Evolutionary conservation across 345 rosid genomes (phyloP).

Genomic region (Anacardium occidentale): DNA sequence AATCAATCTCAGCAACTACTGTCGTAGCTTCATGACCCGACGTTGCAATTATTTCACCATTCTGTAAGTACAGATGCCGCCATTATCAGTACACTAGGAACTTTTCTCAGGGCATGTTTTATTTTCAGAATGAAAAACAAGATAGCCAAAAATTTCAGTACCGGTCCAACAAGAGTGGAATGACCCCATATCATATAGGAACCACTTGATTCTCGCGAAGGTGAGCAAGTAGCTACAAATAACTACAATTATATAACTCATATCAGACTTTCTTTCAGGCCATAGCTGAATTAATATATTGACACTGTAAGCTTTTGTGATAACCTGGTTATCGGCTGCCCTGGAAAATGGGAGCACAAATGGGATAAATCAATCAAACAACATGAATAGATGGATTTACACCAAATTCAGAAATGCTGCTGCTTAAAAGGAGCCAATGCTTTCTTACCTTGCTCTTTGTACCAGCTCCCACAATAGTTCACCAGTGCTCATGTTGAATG

Average conservation of each 20-base stretch:
- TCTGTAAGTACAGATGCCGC: slow-evolving; percentile 3
- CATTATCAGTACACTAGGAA: neutral
- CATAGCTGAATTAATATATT: neutral
- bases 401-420: neutral
- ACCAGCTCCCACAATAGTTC: slow-evolving; percentile 34
- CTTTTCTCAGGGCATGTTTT: neutral
- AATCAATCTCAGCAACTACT: slow-evolving; percentile 27
- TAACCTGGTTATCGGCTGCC: slow-evolving; percentile 34
- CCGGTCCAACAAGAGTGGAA: slow-evolving; percentile 29
- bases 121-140: neutral
- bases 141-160: neutral
- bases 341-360: slow-evolving; percentile 16
- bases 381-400: too few species aligned
- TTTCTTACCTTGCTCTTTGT: slow-evolving; percentile 30
- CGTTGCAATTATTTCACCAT: slow-evolving; percentile 26
- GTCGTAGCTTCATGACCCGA: slow-evolving; percentile 20
- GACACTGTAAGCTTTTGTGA: neutral
- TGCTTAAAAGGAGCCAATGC: neutral
- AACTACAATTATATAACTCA: slow-evolving; percentile 14
- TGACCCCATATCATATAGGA: slow-evolving; percentile 29
- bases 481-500: slow-evolving; percentile 37
- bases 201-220: slow-evolving; percentile 28
- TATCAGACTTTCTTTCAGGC: neutral
- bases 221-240: slow-evolving; percentile 31
- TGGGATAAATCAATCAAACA: too few species aligned